These are phyloP conservation scores for Helotiales sp. DNA, from an alignment of 2,329 filamentous ascomycete genomes.

Conservation along the genomic window DNA sequence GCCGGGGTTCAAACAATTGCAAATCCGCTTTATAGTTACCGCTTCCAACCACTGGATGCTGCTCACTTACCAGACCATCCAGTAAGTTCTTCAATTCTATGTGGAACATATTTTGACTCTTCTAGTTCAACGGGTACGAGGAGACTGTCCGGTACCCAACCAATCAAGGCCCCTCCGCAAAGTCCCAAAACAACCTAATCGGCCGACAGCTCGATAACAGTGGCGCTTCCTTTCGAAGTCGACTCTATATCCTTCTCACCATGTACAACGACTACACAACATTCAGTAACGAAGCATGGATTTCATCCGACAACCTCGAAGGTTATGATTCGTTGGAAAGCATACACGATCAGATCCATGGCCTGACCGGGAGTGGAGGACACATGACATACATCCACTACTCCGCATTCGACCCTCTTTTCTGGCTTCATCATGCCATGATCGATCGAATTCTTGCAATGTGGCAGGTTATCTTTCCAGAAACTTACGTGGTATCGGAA, in stretches of 20 bases:
- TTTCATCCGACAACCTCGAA: conserved; percentile 45
- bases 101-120: conserved; percentile 1
- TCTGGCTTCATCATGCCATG: conserved; percentile 60
- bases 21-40: conserved; percentile 60
- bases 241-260: conserved; percentile 71
- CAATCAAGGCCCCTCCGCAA: conserved; percentile 47
- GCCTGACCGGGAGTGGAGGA: conserved; percentile 61
- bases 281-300: conserved; percentile 73
- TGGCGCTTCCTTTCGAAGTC: conserved; percentile 60
- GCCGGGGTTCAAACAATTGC: conserved; percentile 47
- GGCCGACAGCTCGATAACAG: conserved; percentile 57
- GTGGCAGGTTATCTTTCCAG: conserved; percentile 52
- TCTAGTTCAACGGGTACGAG: conserved; percentile 62
- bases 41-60: conserved; percentile 49
- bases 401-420: conserved; percentile 53
- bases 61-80: conserved; percentile 62
- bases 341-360: conserved; percentile 67
- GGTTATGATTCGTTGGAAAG: conserved; percentile 69
- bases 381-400: conserved; percentile 51
- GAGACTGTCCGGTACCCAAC: conserved; percentile 63
- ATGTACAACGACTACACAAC: conserved; percentile 69
- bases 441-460: conserved; percentile 63
- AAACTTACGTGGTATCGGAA: conserved; percentile 43
- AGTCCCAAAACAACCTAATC: conserved; percentile 64
- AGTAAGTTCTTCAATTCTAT: conserved; percentile 50